These are phyloP conservation scores for Conidiobolus incongruus DNA, from an alignment of 371 early-diverging fungal species.

Conservation along the genomic window DNA sequence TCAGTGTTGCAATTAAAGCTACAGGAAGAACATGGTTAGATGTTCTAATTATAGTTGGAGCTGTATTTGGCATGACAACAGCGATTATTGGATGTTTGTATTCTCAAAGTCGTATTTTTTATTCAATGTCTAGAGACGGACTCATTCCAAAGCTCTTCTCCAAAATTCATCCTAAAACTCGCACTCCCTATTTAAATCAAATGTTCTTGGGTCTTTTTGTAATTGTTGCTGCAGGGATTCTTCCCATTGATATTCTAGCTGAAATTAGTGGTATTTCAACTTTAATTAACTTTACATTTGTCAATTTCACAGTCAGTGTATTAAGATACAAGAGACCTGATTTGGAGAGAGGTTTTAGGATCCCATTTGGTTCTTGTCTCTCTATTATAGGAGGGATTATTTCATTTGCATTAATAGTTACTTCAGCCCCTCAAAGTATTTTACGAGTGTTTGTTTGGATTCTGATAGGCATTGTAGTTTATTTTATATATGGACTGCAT, in stretches of 20 bases:
- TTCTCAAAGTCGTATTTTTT: conserved; percentile 76
- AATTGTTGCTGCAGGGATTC: conserved; percentile 38
- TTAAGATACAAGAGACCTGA: conserved; percentile 52
- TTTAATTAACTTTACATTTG: conserved; percentile 60
- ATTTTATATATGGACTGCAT: conserved; percentile 24
- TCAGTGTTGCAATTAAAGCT: conserved; percentile 29
- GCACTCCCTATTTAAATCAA: conserved; percentile 29
- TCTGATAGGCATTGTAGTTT: conserved; percentile 42
- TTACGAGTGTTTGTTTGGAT: conserved; percentile 23
- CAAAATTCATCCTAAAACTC: conserved; percentile 16
- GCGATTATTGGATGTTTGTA: background rate
- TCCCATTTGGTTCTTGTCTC: conserved; percentile 38
- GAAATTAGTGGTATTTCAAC: conserved; percentile 76
- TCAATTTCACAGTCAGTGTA: conserved; percentile 48
- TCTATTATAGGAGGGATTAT: conserved; percentile 32
- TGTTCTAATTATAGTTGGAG: conserved; percentile 38
- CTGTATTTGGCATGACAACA: background rate
- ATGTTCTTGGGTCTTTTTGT: conserved; percentile 24
- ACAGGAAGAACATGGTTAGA: conserved; percentile 41
- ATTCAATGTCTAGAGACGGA: conserved; percentile 44
- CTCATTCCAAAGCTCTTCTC: conserved; percentile 17
- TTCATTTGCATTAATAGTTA: conserved; percentile 31
- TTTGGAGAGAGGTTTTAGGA: conserved; percentile 39
- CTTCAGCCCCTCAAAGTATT: conserved; percentile 30
- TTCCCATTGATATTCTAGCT: conserved; percentile 63